Evolutionary conservation across 2,329 filamentous ascomycete species (phyloP), one percentile per base, ranked within the genome.

Genomic region (Scedosporium apiospermum): DNA sequence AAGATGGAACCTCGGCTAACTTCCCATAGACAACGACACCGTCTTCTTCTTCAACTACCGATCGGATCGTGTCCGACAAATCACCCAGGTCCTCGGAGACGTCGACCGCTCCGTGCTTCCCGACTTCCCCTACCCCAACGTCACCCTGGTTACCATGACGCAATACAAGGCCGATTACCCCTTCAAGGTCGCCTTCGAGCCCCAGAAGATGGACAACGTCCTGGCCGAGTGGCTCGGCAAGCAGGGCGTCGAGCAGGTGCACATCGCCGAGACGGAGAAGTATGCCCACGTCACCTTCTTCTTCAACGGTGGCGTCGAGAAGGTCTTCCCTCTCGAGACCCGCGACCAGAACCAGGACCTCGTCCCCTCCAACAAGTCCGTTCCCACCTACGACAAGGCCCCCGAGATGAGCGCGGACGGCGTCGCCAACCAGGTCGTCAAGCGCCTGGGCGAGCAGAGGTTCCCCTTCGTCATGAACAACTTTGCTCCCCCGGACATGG

Each of bases 1-100:
- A 30, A 30, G 14, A 10, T n/a, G 57, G 42, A 55, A 3, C 9
- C 1, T 10, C 7, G 53, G 46, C 66, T 68, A 34, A 66, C 64
- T 9, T 4, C 16, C 7, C 26, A 42, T 67, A 92, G 92, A 98
- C 72, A 83, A 89, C 68, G 95, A 99, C 73, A 93, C 91, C 62
- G 84, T 98, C 71, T 98, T 98, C 85, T 98, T 98, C 86, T 99
- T 99, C 90, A 99, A 99, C 87, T 99, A 99, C 84, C 91, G 95
- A 72, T 98, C 95, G 63, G 95, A 99, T 75, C 93, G 95, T 75
- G 93, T 93, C 61, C 90, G 95, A 69, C 95, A 99, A 77, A 89
- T 99, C 74, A 96, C 92, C 59, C 95, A 98, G 79, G 84, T 99
- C 55, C 81, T 99, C 62, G 95, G 95, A 69, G 90, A 90, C 74